Conservation (phyloP, 495 filamentous ascomycete species). For the Ramalina peruviana region DNA sequence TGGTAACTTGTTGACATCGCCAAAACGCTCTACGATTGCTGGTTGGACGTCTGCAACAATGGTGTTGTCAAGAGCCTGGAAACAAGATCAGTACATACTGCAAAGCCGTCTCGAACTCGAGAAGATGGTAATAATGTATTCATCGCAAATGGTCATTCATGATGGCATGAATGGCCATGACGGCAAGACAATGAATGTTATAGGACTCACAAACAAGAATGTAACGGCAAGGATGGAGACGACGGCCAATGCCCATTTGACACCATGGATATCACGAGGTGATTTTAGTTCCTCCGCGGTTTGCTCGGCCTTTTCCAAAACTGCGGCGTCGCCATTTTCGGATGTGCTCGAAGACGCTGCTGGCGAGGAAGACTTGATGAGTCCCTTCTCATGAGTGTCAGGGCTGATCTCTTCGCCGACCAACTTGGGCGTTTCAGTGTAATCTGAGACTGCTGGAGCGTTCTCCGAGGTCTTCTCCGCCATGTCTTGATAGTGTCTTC, state of each 20-base stretch:
- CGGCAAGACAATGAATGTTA: no score
- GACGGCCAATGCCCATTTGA: slow-evolving; percentile 8
- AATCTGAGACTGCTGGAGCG: no score
- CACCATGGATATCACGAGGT: slow-evolving; percentile 5
- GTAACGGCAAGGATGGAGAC: slow-evolving; percentile 35
- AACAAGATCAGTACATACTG: no score
- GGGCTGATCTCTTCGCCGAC: not conserved
- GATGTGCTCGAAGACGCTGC: not conserved
- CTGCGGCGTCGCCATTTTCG: not conserved
- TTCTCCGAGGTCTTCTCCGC: no score
- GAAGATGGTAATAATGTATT: no score
- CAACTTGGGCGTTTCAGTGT: no score
- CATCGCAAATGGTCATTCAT: no score
- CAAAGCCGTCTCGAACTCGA: no score
- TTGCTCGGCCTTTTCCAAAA: not conserved
- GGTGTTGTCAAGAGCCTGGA: slow-evolving; percentile 38
- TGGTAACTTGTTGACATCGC: slow-evolving; percentile 31
- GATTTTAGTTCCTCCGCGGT: not conserved
- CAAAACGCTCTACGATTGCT: slow-evolving; percentile 33
- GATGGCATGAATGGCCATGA: no score
- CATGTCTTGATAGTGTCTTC: no score
- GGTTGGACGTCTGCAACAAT: slow-evolving; percentile 43
- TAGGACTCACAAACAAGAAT: slow-evolving; percentile 26
- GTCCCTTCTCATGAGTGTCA: slow-evolving; percentile 8
- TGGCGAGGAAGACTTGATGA: not conserved